Evolutionary conservation across 495 filamentous ascomycete genomes (phyloP).

Genomic region (Thozetella sp.): DNA sequence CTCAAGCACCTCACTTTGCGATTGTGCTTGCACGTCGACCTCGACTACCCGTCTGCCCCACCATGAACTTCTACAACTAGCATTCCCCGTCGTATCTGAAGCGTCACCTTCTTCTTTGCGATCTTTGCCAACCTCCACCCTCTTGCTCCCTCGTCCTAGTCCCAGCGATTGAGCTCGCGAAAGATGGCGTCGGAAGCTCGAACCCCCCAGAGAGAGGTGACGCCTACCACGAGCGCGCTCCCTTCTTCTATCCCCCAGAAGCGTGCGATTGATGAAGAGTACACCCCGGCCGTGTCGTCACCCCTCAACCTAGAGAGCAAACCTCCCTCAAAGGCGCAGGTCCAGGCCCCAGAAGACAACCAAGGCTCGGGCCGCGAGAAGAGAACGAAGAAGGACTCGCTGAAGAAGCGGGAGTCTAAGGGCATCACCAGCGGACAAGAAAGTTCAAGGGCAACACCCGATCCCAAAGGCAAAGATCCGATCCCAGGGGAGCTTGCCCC

Average conservation of each 20-base stretch:
- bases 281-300: constrained; percentile 60
- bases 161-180: neutral
- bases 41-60: too few relatives aligned
- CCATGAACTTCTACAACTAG: neutral
- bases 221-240: constrained; percentile 30
- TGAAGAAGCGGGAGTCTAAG: constrained; percentile 80
- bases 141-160: too few relatives aligned
- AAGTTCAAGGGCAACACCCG: constrained; percentile 54
- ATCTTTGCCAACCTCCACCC: too few relatives aligned
- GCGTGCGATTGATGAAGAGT: constrained; percentile 52
- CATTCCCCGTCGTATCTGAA: too few relatives aligned
- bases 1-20: too few relatives aligned
- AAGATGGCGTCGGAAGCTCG: constrained; percentile 37
- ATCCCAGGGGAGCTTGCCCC: constrained; percentile 43
- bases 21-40: neutral
- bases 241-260: constrained; percentile 60
- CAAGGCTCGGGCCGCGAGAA: constrained; percentile 44
- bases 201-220: constrained; percentile 40
- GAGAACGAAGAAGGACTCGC: constrained; percentile 67
- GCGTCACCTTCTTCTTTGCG: neutral
- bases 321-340: constrained; percentile 20
- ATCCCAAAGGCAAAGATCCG: constrained; percentile 55
- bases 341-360: constrained; percentile 33
- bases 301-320: constrained; percentile 62
- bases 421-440: constrained; percentile 44